Base-by-base conservation (phyloP, 1,284 basidiomycete species). In the Cryptococcus sp. region DNA sequence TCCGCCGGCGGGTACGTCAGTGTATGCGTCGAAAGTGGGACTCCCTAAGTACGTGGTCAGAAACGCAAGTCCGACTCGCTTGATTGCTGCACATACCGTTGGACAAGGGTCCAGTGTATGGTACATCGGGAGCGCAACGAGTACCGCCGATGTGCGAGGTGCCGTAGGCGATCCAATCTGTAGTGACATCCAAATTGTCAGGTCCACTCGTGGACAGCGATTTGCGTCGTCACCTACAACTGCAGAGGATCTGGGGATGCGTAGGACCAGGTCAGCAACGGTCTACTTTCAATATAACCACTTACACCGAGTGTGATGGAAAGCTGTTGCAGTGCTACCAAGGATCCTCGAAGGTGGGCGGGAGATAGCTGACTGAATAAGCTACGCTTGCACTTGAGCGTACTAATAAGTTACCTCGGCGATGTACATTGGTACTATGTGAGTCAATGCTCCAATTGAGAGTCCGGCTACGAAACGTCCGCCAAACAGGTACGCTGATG, bases 341-440 rank as follows among this genome's bases (percentile, higher is more conserved):
- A 10, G 29, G 29, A 34, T 34, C 29, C 29, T 34, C 29, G 29
- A 34, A 34, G 29, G 29, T 34, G 29, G 29, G 29, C 29, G 5
- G 46, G 46, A 2, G 46, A 20, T 7, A 47, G 46, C 46, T 47
- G 46, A 5, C 7, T 17, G 15, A 6, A 26, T 55, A 3, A 55
- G 37, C 19, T 20, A 23, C 17, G 22, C 40, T n/a, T 55, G 25
- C 49, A 5, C 5, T 17, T 34, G 22, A 39, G 7, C 38, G 50
- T 34, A 34, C 29, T 10, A 13, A 34, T 22, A 10, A 29, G 34
- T 62, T 6, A 70, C 55, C 40, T 73, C 71, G 15, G 75, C 64
- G 47, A 75, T 70, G 59, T 72, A 74, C 25, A 74, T 54, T 46
- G 78, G 77, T 15, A 75, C 68, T 25, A 62, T 46, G 29, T 71